A percentile compares a stretch with the other conserved stretches of the same genome.
These are phyloP conservation scores for Pleurotus eryngii DNA, from an alignment of 768 basidiomycete species.

Conservation along the genomic window DNA sequence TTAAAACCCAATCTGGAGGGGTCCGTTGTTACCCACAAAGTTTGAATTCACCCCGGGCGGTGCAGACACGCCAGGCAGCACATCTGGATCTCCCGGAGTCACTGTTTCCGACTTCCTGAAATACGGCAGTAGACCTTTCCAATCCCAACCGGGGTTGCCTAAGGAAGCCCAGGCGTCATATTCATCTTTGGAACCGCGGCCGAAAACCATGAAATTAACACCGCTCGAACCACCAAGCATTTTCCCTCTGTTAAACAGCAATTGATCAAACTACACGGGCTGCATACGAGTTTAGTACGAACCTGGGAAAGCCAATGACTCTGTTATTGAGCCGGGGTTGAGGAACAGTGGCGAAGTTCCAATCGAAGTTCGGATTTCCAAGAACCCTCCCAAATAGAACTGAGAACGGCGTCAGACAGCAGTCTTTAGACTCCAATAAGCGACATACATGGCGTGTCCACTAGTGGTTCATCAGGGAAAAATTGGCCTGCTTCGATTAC, in stretches of 20 bases:
- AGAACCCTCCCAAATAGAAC: too few relatives aligned
- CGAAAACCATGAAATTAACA: constrained; percentile 15
- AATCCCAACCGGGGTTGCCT: constrained; percentile 8
- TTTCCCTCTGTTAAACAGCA: constrained; percentile 13
- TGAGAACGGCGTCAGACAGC: too few relatives aligned
- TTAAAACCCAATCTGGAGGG: too few relatives aligned
- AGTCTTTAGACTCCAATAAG: too few relatives aligned
- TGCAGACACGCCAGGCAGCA: too few relatives aligned
- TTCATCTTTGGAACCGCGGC: constrained; percentile 11
- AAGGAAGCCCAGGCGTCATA: constrained; percentile 13
- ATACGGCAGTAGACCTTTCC: constrained; percentile 7
- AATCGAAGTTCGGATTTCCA: not conserved
- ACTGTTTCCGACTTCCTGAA: constrained; percentile 7
- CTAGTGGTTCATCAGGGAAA: too few relatives aligned
- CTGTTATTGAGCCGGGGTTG: not conserved
- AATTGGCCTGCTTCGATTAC: too few relatives aligned
- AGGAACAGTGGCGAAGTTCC: not conserved
- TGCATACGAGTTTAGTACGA: too few relatives aligned
- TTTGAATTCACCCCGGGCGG: too few relatives aligned
- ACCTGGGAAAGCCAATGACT: too few relatives aligned
- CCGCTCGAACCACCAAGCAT: constrained; percentile 18
- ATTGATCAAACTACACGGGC: not conserved
- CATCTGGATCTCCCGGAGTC: not conserved
- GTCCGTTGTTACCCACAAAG: too few relatives aligned
- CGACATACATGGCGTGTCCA: too few relatives aligned